Evolutionary conservation across 495 filamentous ascomycete genomes (phyloP).

Genomic region (Rhizodiscina lignyota): DNA sequence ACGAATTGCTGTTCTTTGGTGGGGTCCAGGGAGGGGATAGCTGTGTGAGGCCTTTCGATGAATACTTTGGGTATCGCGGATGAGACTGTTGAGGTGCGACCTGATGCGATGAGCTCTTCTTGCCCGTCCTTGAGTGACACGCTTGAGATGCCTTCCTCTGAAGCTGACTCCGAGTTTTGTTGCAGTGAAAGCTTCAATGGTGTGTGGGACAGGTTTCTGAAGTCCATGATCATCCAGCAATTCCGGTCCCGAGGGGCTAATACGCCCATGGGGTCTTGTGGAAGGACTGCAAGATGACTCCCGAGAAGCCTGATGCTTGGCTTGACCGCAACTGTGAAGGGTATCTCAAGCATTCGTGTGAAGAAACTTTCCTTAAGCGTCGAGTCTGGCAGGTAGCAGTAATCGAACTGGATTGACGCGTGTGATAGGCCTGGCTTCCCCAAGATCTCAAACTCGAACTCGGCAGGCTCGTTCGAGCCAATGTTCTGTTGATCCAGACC

Average conservation of each 20-base stretch:
- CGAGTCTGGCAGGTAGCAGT: conserved; percentile 45
- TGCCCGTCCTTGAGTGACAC: conserved; percentile 33
- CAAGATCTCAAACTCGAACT: conserved; percentile 68
- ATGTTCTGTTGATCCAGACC: conserved; percentile 36
- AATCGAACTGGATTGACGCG: conserved; percentile 69
- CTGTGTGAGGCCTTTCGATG: conserved; percentile 54
- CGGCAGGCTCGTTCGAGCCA: conserved; percentile 46
- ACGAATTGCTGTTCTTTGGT: conserved; percentile 73
- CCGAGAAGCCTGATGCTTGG: conserved; percentile 71
- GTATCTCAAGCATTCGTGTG: conserved; percentile 67
- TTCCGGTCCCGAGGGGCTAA: conserved; percentile 35
- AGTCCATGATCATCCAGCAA: conserved; percentile 66
- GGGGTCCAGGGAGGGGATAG: conserved; percentile 67
- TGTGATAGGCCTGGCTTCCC: conserved; percentile 76
- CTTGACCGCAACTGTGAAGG: conserved; percentile 79
- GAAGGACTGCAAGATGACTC: conserved; percentile 55
- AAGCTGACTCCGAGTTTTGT: conserved; percentile 1
- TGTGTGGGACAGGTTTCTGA: conserved; percentile 76
- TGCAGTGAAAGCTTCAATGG: conserved; percentile 41
- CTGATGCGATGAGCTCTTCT: conserved; percentile 59
- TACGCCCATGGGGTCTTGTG: conserved; percentile 16
- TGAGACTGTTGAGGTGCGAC: conserved; percentile 60
- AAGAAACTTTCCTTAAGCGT: conserved; percentile 61
- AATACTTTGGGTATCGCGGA: conserved; percentile 62
- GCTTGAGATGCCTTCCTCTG: conserved; percentile 8